Evolutionary conservation across 1,284 basidiomycete species (phyloP).

Genomic region (Boletus sp.): DNA sequence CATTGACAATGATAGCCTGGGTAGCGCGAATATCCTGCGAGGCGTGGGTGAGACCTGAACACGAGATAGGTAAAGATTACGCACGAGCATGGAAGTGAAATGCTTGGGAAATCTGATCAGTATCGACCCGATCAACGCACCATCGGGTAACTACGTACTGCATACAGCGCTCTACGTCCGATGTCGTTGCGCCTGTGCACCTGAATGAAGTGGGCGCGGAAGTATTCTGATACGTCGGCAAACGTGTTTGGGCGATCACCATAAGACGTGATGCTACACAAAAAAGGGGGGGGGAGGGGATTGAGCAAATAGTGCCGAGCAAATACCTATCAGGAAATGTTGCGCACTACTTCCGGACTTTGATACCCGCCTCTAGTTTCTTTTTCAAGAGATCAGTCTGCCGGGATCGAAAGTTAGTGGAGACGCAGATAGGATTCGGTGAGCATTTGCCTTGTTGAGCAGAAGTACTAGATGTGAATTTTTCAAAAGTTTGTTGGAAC

Average conservation of each 20-base stretch:
- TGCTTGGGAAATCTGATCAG: conserved; percentile 45
- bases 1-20: conserved; percentile 68
- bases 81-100: conserved; percentile 72
- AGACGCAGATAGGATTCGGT: neutral
- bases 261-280: conserved; percentile 69
- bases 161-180: conserved; percentile 54
- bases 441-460: conserved; percentile 61
- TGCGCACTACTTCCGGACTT: conserved; percentile 68
- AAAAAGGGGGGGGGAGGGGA: neutral
- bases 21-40: conserved; percentile 66
- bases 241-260: conserved; percentile 69
- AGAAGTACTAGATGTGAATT: conserved; percentile 69
- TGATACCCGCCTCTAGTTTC: conserved; percentile 60
- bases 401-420: conserved; percentile 9
- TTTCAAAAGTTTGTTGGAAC: conserved; percentile 68
- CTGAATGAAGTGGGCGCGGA: conserved; percentile 73
- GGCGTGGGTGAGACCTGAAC: neutral
- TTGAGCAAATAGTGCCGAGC: conserved; percentile 2
- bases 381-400: conserved; percentile 64
- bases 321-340: conserved; percentile 2
- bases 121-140: conserved; percentile 4
- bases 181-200: conserved; percentile 64
- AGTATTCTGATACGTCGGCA: conserved; percentile 70
- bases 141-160: conserved; percentile 47
- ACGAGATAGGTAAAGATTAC: conserved; percentile 24